Percentiles rank a stretch among this genome's conserved stretches.
Evolutionary conservation across 352 stramenopile species (phyloP).

Genomic region (Phytophthora citricola): DNA sequence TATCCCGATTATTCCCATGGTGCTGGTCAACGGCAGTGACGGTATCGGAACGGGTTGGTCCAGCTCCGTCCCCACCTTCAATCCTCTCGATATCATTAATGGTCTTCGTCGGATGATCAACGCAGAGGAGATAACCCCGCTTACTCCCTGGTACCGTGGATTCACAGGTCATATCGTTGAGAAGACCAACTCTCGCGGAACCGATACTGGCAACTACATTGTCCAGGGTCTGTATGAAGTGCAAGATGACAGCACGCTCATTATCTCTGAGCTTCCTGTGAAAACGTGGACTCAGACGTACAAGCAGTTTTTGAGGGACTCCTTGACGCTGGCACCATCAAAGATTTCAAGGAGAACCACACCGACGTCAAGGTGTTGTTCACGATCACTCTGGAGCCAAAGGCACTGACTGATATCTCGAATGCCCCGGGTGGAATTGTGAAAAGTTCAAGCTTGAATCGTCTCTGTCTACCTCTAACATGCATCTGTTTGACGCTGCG

Average conservation of each 20-base stretch:
- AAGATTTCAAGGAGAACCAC: slow-evolving; percentile 94
- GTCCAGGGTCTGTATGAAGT: slow-evolving; percentile 88
- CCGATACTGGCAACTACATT: slow-evolving; percentile 75
- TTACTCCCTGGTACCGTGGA: slow-evolving; percentile 93
- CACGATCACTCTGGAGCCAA: slow-evolving; percentile 81
- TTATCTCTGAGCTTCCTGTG: slow-evolving; percentile 97
- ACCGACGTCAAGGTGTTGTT: slow-evolving; percentile 94
- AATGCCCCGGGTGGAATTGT: slow-evolving; percentile 82
- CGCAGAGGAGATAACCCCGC: slow-evolving; percentile 53
- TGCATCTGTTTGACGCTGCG: slow-evolving; percentile 95
- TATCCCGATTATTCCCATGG: slow-evolving; percentile 96
- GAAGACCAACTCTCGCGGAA: slow-evolving; percentile 63
- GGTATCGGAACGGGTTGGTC: slow-evolving; percentile 98
- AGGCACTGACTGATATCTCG: slow-evolving; percentile 73
- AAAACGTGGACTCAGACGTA: slow-evolving; percentile 97
- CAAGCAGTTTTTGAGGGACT: slow-evolving; percentile 95
- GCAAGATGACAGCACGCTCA: slow-evolving; percentile 88
- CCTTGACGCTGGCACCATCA: slow-evolving; percentile 86
- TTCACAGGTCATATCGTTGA: slow-evolving; percentile 91
- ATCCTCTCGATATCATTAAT: slow-evolving; percentile 90
- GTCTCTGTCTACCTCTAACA: slow-evolving; percentile 95
- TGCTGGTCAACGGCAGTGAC: slow-evolving; percentile 96
- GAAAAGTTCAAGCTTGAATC: slow-evolving; percentile 97
- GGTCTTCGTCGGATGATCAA: slow-evolving; percentile 75
- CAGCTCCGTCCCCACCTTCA: slow-evolving; percentile 93